phyloP scores from a whole-genome alignment of 208 protist species.

The Entamoeba invadens region DNA sequence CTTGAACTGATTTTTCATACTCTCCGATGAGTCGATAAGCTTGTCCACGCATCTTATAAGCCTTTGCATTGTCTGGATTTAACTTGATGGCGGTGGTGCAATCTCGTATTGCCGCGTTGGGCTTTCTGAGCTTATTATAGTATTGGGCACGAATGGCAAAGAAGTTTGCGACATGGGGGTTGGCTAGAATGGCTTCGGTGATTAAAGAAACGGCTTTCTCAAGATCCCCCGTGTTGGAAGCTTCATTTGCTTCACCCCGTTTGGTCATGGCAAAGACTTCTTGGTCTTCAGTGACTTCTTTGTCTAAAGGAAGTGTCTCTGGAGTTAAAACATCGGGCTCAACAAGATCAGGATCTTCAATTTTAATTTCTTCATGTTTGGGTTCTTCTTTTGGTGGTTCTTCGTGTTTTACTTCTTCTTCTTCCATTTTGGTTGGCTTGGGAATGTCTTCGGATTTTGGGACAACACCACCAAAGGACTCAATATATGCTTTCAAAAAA shows the following conservation, averaged over 20 bases:
- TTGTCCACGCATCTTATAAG: slow-evolving; percentile 65
- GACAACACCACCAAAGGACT: neutral
- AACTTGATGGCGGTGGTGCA: slow-evolving; percentile 58
- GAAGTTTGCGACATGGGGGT: neutral
- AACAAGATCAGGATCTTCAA: neutral
- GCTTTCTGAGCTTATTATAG: slow-evolving; percentile 55
- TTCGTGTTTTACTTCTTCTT: neutral
- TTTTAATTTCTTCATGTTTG: neutral
- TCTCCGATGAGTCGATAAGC: slow-evolving; percentile 42
- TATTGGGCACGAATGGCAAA: slow-evolving; percentile 52
- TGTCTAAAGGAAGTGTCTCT: neutral
- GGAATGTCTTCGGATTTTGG: neutral
- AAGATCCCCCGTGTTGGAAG: neutral
- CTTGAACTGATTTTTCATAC: slow-evolving; percentile 35
- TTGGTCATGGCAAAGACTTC: neutral
- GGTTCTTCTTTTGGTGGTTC: neutral
- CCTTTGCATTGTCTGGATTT: slow-evolving; percentile 57
- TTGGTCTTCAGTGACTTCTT: neutral
- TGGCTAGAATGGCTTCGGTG: neutral
- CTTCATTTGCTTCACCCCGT: neutral
- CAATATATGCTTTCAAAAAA: neutral
- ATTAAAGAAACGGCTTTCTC: neutral
- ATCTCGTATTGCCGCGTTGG: slow-evolving; percentile 45
- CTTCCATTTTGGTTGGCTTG: neutral
- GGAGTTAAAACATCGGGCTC: neutral